Evolutionary conservation across 2,329 filamentous ascomycete genomes (phyloP).

Genomic region (Paecilomyces variotii): DNA sequence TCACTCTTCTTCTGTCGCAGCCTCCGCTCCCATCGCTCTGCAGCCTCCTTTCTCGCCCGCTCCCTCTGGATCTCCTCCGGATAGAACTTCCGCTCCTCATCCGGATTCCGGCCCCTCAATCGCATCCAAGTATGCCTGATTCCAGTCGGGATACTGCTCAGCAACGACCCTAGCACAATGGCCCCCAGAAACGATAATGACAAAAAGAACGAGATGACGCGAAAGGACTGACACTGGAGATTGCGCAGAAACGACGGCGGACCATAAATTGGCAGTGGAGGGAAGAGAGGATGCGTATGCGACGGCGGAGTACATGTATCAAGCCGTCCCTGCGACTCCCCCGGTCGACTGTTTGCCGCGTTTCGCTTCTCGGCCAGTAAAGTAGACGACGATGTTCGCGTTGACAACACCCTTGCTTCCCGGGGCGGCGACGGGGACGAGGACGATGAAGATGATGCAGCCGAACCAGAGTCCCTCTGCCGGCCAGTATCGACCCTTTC

Average conservation of each 20-base stretch:
- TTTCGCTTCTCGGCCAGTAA: conserved; percentile 3
- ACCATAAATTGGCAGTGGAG: conserved; percentile 73
- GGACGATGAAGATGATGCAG: neutral
- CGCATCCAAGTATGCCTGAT: conserved; percentile 44
- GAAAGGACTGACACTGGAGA: conserved; percentile 59
- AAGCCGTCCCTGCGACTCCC: neutral
- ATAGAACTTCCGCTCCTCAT: conserved; percentile 58
- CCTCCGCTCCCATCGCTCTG: conserved; percentile 53
- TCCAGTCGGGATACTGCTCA: conserved; percentile 55
- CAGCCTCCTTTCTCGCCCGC: conserved; percentile 48
- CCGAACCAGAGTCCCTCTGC: neutral
- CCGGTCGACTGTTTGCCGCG: neutral
- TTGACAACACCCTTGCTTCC: neutral
- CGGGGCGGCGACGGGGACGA: too few relatives aligned
- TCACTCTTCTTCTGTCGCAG: conserved; percentile 33
- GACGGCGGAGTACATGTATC: conserved; percentile 49
- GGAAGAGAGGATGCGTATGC: conserved; percentile 73
- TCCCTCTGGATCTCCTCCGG: conserved; percentile 61
- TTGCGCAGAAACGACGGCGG: conserved; percentile 60
- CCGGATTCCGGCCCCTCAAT: conserved; percentile 53
- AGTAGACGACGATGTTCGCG: neutral
- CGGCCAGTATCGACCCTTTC: conserved; percentile 11
- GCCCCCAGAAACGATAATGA: conserved; percentile 69
- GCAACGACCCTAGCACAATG: conserved; percentile 66
- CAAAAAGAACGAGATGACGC: conserved; percentile 62